These are phyloP conservation scores for Verbena officinalis DNA, from an alignment of 257 asterid species.

Conservation along the genomic window DNA sequence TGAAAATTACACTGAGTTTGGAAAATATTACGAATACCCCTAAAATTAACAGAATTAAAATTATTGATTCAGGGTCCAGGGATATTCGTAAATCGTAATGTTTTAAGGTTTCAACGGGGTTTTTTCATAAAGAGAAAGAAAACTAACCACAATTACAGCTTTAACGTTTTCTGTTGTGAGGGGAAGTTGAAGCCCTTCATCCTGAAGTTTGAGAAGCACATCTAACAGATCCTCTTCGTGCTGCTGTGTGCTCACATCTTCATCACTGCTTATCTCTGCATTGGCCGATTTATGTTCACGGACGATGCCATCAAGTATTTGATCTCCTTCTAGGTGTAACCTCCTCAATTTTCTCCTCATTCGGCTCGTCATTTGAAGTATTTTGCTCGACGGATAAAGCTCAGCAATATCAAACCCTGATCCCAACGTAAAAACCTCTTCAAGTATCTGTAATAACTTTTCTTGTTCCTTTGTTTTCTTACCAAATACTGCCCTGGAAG, in stretches of 20 bases:
- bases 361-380: constrained; percentile 26
- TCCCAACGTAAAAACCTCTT: constrained; percentile 5
- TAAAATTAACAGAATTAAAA: too few species aligned
- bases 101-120: too few species aligned
- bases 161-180: constrained; percentile 31
- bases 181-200: constrained; percentile 12
- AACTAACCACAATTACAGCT: constrained; percentile 28
- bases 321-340: constrained; percentile 20
- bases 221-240: constrained; percentile 18
- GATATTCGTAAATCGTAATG: too few species aligned
- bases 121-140: background rate
- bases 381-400: constrained; percentile 30
- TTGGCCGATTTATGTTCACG: constrained; percentile 24
- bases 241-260: too few species aligned
- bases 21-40: too few species aligned
- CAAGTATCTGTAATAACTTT: background rate
- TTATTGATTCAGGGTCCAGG: too few species aligned
- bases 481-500: constrained; percentile 35
- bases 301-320: constrained; percentile 28
- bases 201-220: constrained; percentile 29
- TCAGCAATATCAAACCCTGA: constrained; percentile 32
- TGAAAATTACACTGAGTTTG: too few species aligned
- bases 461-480: constrained; percentile 27
- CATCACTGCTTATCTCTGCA: background rate
- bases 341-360: constrained; percentile 24